Percentiles rank a stretch among this genome's conserved stretches.
Evolutionary conservation across 2,329 filamentous ascomycete genomes (phyloP).

Genomic region (Trichoderma semiorbis): DNA sequence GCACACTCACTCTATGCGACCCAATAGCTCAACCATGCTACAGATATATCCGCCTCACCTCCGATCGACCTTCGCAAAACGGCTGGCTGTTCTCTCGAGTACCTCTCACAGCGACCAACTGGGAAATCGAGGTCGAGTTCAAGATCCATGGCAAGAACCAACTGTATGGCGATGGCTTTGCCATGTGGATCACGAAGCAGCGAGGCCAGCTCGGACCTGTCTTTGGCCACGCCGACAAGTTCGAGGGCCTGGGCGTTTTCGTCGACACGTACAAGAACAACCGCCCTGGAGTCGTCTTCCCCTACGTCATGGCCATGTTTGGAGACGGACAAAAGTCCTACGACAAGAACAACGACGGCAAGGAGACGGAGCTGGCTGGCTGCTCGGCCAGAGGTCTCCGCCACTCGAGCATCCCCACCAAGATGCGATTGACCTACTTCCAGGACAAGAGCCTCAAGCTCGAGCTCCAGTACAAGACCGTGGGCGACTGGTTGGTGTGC

Average conservation of each 20-base stretch:
- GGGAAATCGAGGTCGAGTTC: constrained; percentile 97
- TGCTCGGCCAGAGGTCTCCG: constrained; percentile 93
- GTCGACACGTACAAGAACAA: constrained; percentile 99
- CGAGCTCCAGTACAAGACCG: constrained; percentile 90
- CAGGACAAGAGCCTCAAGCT: constrained; percentile 89
- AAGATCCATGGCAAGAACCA: constrained; percentile 85
- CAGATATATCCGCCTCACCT: constrained; percentile 89
- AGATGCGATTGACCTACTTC: constrained; percentile 89
- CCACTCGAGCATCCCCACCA: constrained; percentile 74
- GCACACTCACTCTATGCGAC: background rate
- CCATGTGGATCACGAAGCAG: constrained; percentile 96
- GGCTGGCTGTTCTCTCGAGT: constrained; percentile 95
- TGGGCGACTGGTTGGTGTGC: constrained; percentile 84
- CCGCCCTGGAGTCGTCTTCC: constrained; percentile 89
- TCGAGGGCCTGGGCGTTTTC: constrained; percentile 93
- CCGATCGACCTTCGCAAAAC: constrained; percentile 83
- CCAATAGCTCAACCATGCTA: constrained; percentile 9
- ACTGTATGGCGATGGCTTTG: constrained; percentile 93
- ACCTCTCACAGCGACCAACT: constrained; percentile 94
- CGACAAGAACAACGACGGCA: constrained; percentile 92
- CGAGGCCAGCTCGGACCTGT: constrained; percentile 76
- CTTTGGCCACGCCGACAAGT: constrained; percentile 83
- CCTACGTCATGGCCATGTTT: constrained; percentile 97
- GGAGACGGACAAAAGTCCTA: constrained; percentile 87
- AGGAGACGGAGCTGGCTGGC: constrained; percentile 85